Base-by-base conservation (phyloP, 805 yeast species). In the Hanseniaspora lindneri region DNA sequence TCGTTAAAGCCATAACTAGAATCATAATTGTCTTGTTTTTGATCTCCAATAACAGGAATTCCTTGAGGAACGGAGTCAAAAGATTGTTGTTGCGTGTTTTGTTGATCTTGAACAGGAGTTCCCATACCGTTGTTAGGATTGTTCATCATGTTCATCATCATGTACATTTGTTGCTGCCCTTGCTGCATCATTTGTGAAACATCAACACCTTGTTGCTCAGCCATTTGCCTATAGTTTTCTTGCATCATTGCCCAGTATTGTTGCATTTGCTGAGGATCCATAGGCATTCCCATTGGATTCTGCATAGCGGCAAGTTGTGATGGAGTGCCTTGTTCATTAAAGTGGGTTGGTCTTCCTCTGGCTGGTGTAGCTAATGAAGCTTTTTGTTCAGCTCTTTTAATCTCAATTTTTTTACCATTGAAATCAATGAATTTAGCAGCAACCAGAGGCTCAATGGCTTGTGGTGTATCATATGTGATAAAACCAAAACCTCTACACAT, bases 401-500 rank as follows among this genome's bases (percentile, higher is more conserved):
- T 83, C 64, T 83, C 92, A 76, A 83, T 80, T 49, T 80, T 73
- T 59, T 82, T 84, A 41, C 95, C 96, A 60, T 86, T 87, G 58
- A 89, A 79, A 50, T 79, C 77, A 54, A 89, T 74, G 60, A 78
- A 86, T 64, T 82, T 83, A 63, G 81, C 82, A 51, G 79, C 81
- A 49, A 92, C 79, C 49, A 85, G 94, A 56, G 79, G 73, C 58
- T 88, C 96, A 39, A 89, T 96, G 14, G 96, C 96, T 40, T 82
- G 88, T 20, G 95, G 94, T 17, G 94, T 77, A 60, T 89, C 97
- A 66, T 83, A 89, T 13, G 98, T 89, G 54, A 89, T 87, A 64
- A 89, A 89, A 1, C 98, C 98, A 64, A 87, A 89, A 23, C 98
- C 98, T 68, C 97, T 77, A 2, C 96, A 86, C 60, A 94, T 77